These are phyloP conservation scores for Fraxinus americana DNA, from an alignment of 257 asterid species.

Conservation along the genomic window DNA sequence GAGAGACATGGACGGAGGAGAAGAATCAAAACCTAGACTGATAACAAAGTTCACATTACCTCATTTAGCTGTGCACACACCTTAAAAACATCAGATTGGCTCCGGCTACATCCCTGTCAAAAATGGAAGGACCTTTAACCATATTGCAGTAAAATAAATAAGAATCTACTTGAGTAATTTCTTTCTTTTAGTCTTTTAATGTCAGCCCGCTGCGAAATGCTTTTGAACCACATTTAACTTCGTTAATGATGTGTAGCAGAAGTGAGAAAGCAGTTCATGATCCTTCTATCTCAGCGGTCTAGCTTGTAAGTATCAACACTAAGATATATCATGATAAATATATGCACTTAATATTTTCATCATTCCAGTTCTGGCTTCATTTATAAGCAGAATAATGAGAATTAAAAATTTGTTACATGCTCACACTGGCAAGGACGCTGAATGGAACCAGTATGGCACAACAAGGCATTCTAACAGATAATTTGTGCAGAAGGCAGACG, in stretches of 20 bases:
- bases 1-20: neutral
- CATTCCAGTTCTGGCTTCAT: neutral
- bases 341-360: neutral
- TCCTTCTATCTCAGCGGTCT: slow-evolving; percentile 7
- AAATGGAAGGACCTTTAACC: slow-evolving; percentile 11
- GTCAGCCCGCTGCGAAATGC: neutral
- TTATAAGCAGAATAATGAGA: neutral
- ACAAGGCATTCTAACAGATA: neutral
- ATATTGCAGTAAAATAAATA: slow-evolving; percentile 8
- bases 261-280: slow-evolving; percentile 7
- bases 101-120: slow-evolving; percentile 32
- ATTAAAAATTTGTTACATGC: neutral
- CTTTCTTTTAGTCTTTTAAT: neutral
- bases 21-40: slow-evolving; percentile 2
- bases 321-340: neutral
- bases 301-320: neutral
- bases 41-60: slow-evolving; percentile 29
- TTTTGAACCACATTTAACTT: neutral
- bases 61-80: slow-evolving; percentile 45
- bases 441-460: neutral
- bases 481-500: neutral
- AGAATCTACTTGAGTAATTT: slow-evolving; percentile 6
- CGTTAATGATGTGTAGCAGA: neutral
- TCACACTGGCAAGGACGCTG: neutral
- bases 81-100: slow-evolving; percentile 43